These are phyloP conservation scores for Hansenula sp. DNA, from an alignment of 1,139 yeast genomes.

Conservation along the genomic window DNA sequence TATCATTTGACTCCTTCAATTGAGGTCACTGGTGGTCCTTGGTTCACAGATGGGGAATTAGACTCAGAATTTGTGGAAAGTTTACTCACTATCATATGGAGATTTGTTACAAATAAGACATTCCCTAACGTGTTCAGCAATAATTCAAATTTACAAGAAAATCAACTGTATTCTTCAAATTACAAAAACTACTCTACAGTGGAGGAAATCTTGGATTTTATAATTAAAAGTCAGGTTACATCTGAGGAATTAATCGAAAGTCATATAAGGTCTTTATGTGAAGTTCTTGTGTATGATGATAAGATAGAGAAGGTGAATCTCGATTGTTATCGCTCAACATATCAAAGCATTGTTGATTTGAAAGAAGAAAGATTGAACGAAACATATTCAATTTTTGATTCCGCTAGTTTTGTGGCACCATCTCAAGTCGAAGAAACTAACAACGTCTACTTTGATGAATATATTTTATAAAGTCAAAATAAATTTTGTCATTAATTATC, in stretches of 20 bases:
- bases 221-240: conserved; percentile 70
- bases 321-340: conserved; percentile 54
- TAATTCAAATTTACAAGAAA: conserved; percentile 18
- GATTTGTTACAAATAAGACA: conserved; percentile 71
- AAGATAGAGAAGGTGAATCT: conserved; percentile 61
- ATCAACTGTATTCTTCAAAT: conserved; percentile 44
- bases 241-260: conserved; percentile 70
- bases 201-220: conserved; percentile 70
- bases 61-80: conserved; percentile 93
- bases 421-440: conserved; percentile 26
- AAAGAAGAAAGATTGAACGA: conserved; percentile 22
- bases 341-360: conserved; percentile 40
- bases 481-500: not conserved
- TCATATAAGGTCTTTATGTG: conserved; percentile 81
- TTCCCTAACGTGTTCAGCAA: conserved; percentile 64
- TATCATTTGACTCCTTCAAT: conserved; percentile 90
- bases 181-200: conserved; percentile 65
- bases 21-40: conserved; percentile 98
- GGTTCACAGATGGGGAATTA: conserved; percentile 95
- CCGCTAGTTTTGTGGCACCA: conserved; percentile 27
- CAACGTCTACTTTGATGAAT: conserved; percentile 35
- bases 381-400: conserved; percentile 33
- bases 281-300: conserved; percentile 83
- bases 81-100: conserved; percentile 80
- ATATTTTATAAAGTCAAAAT: conserved; percentile 23